These are phyloP conservation scores for Funneliformis caledonium DNA, from an alignment of 371 early-diverging fungal genomes.

Conservation along the genomic window DNA sequence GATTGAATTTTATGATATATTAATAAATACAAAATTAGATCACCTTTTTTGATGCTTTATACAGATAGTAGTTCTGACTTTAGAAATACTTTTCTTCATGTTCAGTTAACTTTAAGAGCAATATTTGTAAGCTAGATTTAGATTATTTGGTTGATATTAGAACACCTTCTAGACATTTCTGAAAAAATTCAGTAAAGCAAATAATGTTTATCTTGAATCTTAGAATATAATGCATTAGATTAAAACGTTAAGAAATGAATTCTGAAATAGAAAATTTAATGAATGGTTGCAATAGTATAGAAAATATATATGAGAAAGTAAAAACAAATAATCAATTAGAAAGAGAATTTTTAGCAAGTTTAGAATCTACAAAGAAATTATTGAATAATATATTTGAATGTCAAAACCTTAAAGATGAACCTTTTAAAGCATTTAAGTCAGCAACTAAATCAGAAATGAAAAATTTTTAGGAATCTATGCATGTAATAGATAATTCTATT, in stretches of 20 bases:
- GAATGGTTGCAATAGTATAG: background rate
- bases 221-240: background rate
- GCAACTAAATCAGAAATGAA: background rate
- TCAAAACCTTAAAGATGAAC: background rate
- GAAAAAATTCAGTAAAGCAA: background rate
- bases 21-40: background rate
- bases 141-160: background rate
- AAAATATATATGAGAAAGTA: background rate
- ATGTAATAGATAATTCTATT: background rate
- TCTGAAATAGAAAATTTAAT: background rate
- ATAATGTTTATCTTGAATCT: background rate
- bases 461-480: background rate
- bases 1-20: background rate
- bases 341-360: no score
- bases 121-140: background rate
- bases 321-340: background rate
- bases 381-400: background rate
- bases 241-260: background rate
- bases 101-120: background rate
- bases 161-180: background rate
- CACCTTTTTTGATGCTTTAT: background rate
- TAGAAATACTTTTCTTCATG: background rate
- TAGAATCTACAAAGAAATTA: no score
- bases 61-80: background rate
- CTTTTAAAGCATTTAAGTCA: background rate